phyloP scores from a whole-genome alignment of 305 asterid genomes.

The Plantago lanceolata region DNA sequence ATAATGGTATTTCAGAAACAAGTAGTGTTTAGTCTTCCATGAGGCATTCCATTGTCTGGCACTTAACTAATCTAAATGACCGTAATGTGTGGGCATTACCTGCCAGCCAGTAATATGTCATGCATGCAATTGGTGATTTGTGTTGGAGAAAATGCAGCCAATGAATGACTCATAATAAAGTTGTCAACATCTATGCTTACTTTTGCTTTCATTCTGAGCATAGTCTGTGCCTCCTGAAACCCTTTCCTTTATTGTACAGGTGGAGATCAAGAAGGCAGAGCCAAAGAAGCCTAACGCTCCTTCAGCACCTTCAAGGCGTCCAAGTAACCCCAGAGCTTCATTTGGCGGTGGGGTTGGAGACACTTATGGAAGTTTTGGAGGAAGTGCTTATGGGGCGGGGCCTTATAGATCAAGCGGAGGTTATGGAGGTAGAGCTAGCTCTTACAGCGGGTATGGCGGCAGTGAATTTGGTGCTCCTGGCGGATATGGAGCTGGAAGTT shows the following conservation, averaged over 20 bases:
- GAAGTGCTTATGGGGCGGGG: conserved; percentile 28
- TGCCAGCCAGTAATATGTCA: not conserved
- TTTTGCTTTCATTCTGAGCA: not conserved
- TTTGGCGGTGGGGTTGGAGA: conserved; percentile 42
- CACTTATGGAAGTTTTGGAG: conserved; percentile 42
- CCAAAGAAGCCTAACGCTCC: conserved; percentile 46
- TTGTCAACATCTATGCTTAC: not conserved
- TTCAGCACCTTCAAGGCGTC: conserved; percentile 43
- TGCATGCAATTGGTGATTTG: not conserved
- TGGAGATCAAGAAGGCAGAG: conserved; percentile 60
- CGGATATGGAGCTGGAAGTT: conserved; percentile 40
- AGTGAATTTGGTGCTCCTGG: conserved; percentile 39
- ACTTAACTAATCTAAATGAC: not conserved
- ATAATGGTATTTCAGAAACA: not conserved
- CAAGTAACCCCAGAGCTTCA: conserved; percentile 30
- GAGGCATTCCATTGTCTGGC: not conserved
- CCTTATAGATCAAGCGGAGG: conserved; percentile 48
- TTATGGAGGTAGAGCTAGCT: conserved; percentile 46
- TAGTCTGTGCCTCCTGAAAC: conserved; percentile 4
- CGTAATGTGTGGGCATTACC: not conserved
- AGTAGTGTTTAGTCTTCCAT: not conserved
- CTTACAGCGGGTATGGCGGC: conserved; percentile 44
- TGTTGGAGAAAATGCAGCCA: not conserved
- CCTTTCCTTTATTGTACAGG: conserved; percentile 29
- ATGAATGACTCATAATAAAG: not conserved